Percentiles rank a stretch among this genome's conserved stretches.
Conservation (phyloP, 768 basidiomycete species). For the Suillus occidentalis region DNA sequence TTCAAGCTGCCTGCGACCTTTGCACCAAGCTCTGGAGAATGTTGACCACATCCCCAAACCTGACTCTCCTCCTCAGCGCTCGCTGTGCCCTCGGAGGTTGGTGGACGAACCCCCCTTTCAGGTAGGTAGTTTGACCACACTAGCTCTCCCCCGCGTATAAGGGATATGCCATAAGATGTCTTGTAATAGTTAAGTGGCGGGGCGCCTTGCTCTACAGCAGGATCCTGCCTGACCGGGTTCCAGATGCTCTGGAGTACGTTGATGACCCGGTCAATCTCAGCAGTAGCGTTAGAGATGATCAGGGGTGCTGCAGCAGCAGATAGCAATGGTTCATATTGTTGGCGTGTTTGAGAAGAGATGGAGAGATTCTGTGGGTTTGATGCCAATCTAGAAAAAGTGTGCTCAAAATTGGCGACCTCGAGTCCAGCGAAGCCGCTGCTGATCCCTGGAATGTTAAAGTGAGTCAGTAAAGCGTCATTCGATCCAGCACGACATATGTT, state of each 20-base stretch:
- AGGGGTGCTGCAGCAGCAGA: neutral
- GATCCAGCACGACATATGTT: neutral
- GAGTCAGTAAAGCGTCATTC: neutral
- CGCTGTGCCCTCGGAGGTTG: slow-evolving; percentile 45
- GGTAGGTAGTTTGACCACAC: slow-evolving; percentile 31
- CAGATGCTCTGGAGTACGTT: neutral
- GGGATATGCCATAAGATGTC: neutral
- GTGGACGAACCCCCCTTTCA: slow-evolving; percentile 47
- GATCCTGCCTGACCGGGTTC: neutral
- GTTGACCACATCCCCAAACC: slow-evolving; percentile 67
- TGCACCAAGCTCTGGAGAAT: slow-evolving; percentile 52
- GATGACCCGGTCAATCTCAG: neutral
- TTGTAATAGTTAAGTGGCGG: slow-evolving; percentile 5
- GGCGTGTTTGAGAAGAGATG: neutral
- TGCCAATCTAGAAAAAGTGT: slow-evolving; percentile 4
- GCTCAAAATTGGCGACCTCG: neutral
- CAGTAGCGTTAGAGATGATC: neutral
- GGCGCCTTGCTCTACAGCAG: neutral
- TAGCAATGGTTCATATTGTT: neutral
- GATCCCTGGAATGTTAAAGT: neutral
- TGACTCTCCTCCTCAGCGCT: slow-evolving; percentile 62
- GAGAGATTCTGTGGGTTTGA: neutral
- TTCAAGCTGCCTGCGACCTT: slow-evolving; percentile 18
- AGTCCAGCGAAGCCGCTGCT: slow-evolving; percentile 2
- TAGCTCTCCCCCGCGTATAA: neutral